phyloP scores from a whole-genome alignment of 1,284 basidiomycete species.

The Leccinum griseonigrum region DNA sequence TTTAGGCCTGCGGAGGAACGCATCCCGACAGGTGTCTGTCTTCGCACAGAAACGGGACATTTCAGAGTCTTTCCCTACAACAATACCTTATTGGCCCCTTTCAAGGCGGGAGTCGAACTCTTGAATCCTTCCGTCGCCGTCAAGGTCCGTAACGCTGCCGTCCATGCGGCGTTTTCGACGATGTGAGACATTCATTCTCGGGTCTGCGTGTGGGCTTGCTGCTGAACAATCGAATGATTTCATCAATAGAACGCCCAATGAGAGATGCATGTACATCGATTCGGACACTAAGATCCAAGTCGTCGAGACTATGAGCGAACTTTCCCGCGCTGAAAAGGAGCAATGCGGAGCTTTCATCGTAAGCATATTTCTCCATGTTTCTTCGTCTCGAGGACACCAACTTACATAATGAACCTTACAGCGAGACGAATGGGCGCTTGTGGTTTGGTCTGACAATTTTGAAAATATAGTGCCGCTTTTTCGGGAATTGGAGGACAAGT shows the following conservation, averaged over 20 bases:
- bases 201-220: not conserved
- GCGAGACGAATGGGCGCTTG: constrained; percentile 70
- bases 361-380: constrained; percentile 28
- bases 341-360: constrained; percentile 83
- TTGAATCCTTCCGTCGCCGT: constrained; percentile 81
- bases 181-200: constrained; percentile 17
- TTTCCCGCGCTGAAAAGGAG: constrained; percentile 77
- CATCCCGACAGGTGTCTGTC: constrained; percentile 56
- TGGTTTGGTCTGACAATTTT: constrained; percentile 77
- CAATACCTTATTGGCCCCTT: constrained; percentile 60
- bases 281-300: constrained; percentile 71
- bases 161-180: constrained; percentile 68
- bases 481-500: constrained; percentile 72
- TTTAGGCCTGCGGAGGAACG: constrained; percentile 50
- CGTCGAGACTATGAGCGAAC: constrained; percentile 59
- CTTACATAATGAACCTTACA: constrained; percentile 26
- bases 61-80: constrained; percentile 76
- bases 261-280: constrained; percentile 56
- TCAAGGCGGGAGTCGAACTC: constrained; percentile 65
- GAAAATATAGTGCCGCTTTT: constrained; percentile 69
- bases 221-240: not conserved
- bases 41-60: constrained; percentile 59
- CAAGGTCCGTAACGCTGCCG: constrained; percentile 76
- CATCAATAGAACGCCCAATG: constrained; percentile 6
- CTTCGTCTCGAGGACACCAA: not conserved